Evolutionary conservation across 371 early-diverging fungal genomes (phyloP).

Genomic region (Catenaria anguillulae): DNA sequence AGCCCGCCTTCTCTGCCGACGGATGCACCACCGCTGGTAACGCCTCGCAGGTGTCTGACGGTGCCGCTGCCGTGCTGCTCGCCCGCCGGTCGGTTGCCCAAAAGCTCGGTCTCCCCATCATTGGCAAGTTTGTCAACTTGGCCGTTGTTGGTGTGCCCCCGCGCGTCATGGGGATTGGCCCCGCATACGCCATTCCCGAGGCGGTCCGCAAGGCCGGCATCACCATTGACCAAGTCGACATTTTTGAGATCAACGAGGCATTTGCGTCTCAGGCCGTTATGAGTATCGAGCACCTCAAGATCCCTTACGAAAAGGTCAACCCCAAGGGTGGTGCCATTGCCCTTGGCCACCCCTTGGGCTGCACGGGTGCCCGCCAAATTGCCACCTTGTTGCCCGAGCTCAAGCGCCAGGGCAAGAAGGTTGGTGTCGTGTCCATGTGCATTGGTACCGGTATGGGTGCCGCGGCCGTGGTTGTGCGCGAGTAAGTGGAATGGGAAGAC

Average conservation of each 20-base stretch:
- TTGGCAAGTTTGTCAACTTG: slow-evolving; percentile 79
- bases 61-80: slow-evolving; percentile 92
- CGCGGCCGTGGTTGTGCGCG: slow-evolving; percentile 82
- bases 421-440: slow-evolving; percentile 88
- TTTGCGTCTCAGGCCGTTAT: slow-evolving; percentile 95
- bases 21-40: slow-evolving; percentile 94
- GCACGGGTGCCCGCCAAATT: slow-evolving; percentile 93
- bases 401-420: slow-evolving; percentile 64
- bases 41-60: slow-evolving; percentile 96
- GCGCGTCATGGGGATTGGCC: slow-evolving; percentile 90
- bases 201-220: slow-evolving; percentile 73
- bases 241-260: slow-evolving; percentile 90
- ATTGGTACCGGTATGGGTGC: slow-evolving; percentile 96
- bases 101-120: slow-evolving; percentile 66
- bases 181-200: slow-evolving; percentile 83
- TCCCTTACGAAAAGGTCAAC: slow-evolving; percentile 83
- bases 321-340: slow-evolving; percentile 98
- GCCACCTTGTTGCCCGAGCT: slow-evolving; percentile 88
- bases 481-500: no score
- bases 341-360: slow-evolving; percentile 82
- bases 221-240: slow-evolving; percentile 56
- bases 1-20: slow-evolving; percentile 74
- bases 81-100: slow-evolving; percentile 86
- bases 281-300: slow-evolving; percentile 70
- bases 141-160: slow-evolving; percentile 90